These are phyloP conservation scores for Anthoceros angustus DNA, from an alignment of 225 moss, liverwort and hornwort genomes.

Conservation along the genomic window DNA sequence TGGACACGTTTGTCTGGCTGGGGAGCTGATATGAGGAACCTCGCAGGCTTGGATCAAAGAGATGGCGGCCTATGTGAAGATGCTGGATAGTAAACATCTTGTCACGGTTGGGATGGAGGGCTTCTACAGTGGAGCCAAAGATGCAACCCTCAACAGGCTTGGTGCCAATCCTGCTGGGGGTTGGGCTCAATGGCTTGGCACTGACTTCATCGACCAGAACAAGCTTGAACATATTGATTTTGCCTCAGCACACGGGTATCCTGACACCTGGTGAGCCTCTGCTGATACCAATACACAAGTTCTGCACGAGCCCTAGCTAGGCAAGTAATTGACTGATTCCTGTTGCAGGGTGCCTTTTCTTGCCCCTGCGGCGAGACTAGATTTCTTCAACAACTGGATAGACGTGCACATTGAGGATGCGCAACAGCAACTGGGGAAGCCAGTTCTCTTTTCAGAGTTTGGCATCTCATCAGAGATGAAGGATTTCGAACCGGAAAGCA, in stretches of 20 bases:
- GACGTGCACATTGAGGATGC: background rate
- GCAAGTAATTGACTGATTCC: background rate
- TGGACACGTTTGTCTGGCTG: background rate
- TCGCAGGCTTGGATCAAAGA: slow-evolving; percentile 47
- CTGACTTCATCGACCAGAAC: background rate
- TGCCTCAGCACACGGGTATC: background rate
- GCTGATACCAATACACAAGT: background rate
- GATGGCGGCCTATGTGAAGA: slow-evolving; percentile 46
- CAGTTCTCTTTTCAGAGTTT: background rate
- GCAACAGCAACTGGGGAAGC: background rate
- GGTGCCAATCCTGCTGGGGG: background rate
- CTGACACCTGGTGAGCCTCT: background rate
- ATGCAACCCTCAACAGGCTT: background rate
- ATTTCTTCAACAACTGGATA: background rate
- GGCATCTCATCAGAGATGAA: background rate
- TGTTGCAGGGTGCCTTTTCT: background rate
- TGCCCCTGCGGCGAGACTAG: background rate
- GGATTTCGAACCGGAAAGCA: background rate
- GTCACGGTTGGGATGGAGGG: slow-evolving; percentile 51
- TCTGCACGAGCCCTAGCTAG: background rate
- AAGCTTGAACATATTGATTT: background rate
- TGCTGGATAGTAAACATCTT: slow-evolving; percentile 47
- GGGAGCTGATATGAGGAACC: background rate
- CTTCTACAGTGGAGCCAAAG: slow-evolving; percentile 19
- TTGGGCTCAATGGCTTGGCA: background rate